Conservation (phyloP, 1,284 basidiomycete species). For the Dichomitus squalens region DNA sequence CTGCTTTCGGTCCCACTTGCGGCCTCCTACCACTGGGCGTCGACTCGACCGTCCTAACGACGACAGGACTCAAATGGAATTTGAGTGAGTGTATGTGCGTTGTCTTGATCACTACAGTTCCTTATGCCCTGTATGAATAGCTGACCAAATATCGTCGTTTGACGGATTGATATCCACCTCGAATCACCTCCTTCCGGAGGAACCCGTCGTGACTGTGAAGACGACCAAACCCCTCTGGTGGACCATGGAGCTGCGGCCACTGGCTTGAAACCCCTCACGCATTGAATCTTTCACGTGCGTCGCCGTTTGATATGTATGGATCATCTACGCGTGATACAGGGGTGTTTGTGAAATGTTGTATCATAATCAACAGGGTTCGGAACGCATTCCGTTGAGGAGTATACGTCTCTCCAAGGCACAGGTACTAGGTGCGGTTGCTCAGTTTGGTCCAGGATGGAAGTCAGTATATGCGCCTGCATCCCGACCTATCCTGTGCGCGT, state of each 20-base stretch:
- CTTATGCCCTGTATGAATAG: slow-evolving; percentile 37
- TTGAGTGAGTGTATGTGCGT: slow-evolving; percentile 55
- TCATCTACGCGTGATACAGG: not conserved
- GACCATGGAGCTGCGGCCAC: slow-evolving; percentile 42
- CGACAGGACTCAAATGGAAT: slow-evolving; percentile 90
- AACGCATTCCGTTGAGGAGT: not conserved
- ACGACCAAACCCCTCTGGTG: slow-evolving; percentile 89
- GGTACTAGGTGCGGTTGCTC: no score
- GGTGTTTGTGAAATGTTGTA: not conserved
- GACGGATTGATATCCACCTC: slow-evolving; percentile 88
- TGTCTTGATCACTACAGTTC: not conserved
- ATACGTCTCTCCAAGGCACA: no score
- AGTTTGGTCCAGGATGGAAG: no score
- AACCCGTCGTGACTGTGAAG: slow-evolving; percentile 65
- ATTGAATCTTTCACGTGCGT: not conserved
- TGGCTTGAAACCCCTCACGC: not conserved
- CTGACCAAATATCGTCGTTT: slow-evolving; percentile 70
- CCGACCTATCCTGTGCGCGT: no score
- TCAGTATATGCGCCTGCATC: no score
- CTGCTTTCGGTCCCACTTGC: slow-evolving; percentile 83
- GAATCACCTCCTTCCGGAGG: slow-evolving; percentile 79
- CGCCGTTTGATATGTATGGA: not conserved
- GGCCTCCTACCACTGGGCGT: slow-evolving; percentile 92
- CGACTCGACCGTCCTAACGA: slow-evolving; percentile 74
- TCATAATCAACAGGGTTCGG: not conserved